phyloP scores from a whole-genome alignment of 768 basidiomycete species.

The Boletus subcaerulescens region DNA sequence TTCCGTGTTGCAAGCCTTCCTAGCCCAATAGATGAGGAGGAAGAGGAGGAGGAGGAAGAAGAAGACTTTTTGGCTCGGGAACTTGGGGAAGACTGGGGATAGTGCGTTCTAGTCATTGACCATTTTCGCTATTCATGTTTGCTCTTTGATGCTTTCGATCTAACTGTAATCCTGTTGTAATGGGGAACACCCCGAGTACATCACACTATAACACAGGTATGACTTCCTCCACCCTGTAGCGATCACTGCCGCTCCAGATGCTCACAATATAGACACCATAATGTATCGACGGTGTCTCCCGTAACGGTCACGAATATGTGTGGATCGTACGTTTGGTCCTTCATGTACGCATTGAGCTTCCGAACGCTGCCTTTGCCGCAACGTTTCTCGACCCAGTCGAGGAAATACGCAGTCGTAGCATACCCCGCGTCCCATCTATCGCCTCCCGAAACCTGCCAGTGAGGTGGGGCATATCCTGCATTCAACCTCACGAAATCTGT shows the following conservation, averaged over 20 bases:
- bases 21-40: conserved; percentile 41
- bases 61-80: conserved; percentile 83
- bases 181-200: conserved; percentile 3
- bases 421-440: conserved; percentile 76
- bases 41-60: conserved; percentile 51
- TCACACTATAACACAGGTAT: not conserved
- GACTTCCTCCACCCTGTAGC: not conserved
- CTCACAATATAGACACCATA: conserved; percentile 59
- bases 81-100: conserved; percentile 77
- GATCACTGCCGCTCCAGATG: conserved; percentile 27
- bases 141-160: conserved; percentile 16
- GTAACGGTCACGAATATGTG: conserved; percentile 51
- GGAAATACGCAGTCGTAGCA: conserved; percentile 69
- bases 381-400: conserved; percentile 59
- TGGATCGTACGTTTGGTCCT: conserved; percentile 47
- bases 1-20: conserved; percentile 9
- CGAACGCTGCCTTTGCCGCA: conserved; percentile 53
- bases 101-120: conserved; percentile 22
- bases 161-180: conserved; percentile 17
- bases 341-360: conserved; percentile 56
- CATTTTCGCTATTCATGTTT: not conserved
- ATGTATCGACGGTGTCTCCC: conserved; percentile 47
- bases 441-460: conserved; percentile 54
- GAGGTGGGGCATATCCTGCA: conserved; percentile 59
- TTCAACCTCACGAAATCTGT: conserved; percentile 70